phyloP scores from a whole-genome alignment of 164 flowering plant species.

The Pachysandra terminalis region DNA sequence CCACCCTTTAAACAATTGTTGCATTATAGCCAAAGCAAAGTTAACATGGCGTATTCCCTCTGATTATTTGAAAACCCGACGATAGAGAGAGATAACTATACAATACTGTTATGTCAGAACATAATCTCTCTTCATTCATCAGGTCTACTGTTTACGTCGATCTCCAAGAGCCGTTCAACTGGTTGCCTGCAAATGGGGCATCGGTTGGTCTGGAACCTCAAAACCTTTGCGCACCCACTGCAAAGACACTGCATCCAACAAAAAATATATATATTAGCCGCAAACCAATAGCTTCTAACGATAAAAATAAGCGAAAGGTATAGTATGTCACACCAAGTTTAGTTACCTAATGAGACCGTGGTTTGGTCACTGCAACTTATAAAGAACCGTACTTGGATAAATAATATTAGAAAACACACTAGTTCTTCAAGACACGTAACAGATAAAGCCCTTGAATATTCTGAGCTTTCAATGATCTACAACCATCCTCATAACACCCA shows the following conservation, averaged over 20 bases:
- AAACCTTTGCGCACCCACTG: constrained; percentile 83
- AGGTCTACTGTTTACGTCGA: constrained; percentile 59
- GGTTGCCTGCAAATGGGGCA: constrained; percentile 97
- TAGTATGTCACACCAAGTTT: neutral
- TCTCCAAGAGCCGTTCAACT: constrained; percentile 86
- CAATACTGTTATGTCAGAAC: neutral
- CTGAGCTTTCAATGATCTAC: no score
- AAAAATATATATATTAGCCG: constrained; percentile 1
- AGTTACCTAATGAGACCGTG: no score
- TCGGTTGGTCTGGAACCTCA: constrained; percentile 80
- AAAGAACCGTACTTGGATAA: no score
- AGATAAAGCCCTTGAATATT: no score
- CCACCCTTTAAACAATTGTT: no score
- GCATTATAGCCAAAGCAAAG: neutral
- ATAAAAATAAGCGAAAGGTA: neutral
- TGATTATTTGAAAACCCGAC: neutral
- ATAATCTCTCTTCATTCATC: constrained; percentile 33
- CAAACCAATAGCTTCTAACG: neutral
- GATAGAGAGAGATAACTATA: neutral
- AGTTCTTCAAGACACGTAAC: no score
- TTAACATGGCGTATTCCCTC: neutral
- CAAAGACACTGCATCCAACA: constrained; percentile 84
- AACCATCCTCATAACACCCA: no score
- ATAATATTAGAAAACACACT: no score
- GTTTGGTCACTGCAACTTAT: no score